Evolutionary conservation across 2,329 filamentous ascomycete genomes (phyloP).

Genomic region (Clarireedia paspali): DNA sequence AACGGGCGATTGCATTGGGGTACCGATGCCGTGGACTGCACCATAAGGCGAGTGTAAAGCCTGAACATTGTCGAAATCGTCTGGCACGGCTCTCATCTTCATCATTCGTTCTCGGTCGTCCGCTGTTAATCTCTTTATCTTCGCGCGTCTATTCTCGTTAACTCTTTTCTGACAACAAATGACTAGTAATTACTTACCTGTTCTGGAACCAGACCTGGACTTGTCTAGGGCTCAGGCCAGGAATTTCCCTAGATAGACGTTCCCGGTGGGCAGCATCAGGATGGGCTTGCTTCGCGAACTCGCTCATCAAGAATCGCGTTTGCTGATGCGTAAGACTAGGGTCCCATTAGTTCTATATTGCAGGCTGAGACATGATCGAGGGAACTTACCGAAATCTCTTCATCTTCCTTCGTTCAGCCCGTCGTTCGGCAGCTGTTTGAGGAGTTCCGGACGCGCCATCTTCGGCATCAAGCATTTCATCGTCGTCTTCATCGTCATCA

Average conservation of each 20-base stretch:
- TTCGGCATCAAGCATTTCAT: constrained; percentile 44
- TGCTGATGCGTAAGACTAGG: constrained; percentile 85
- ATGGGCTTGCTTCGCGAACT: constrained; percentile 91
- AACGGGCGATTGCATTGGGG: constrained; percentile 28
- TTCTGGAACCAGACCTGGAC: constrained; percentile 99
- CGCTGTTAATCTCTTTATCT: constrained; percentile 63
- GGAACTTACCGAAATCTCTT: constrained; percentile 66
- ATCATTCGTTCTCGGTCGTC: constrained; percentile 65
- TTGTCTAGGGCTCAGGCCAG: constrained; percentile 82
- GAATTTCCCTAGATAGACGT: constrained; percentile 80
- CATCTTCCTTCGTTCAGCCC: constrained; percentile 56
- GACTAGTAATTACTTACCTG: constrained; percentile 50
- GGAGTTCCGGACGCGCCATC: constrained; percentile 32
- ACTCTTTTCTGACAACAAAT: background rate
- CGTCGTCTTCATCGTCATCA: constrained; percentile 40
- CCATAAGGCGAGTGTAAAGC: constrained; percentile 62
- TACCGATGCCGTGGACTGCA: constrained; percentile 34
- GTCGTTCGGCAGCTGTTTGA: constrained; percentile 49
- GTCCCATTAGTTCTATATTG: constrained; percentile 29
- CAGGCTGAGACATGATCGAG: constrained; percentile 1
- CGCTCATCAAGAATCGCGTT: constrained; percentile 95
- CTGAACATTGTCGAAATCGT: constrained; percentile 64
- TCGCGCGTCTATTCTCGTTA: constrained; percentile 47
- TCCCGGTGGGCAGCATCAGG: constrained; percentile 88
- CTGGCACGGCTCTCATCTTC: constrained; percentile 63